Conservation (phyloP, 257 asterid species). For the Nicotiana otophora region DNA sequence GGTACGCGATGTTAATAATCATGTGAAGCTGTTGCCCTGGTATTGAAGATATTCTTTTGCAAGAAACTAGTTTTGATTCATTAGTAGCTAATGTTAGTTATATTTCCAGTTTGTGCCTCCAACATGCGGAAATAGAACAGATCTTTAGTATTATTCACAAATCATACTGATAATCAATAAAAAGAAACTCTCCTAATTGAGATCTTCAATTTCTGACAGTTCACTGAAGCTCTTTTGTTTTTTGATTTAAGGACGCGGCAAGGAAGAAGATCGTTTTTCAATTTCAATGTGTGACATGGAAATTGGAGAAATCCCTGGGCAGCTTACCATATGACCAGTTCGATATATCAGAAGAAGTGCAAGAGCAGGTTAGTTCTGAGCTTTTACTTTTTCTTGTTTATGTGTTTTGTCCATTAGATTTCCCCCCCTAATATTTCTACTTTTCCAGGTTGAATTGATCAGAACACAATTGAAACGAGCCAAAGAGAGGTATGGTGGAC, state of each 20-base stretch:
- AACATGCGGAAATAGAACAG: too few relatives aligned
- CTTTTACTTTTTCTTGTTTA: slow-evolving; percentile 12
- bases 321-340: slow-evolving; percentile 57
- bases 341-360: slow-evolving; percentile 90
- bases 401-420: background rate
- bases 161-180: background rate
- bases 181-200: background rate
- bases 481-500: slow-evolving; percentile 75
- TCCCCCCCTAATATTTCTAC: background rate
- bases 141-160: too few relatives aligned
- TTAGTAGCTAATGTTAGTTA: too few relatives aligned
- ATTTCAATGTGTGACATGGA: slow-evolving; percentile 89
- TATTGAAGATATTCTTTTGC: too few relatives aligned
- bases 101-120: too few relatives aligned
- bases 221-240: background rate
- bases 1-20: too few relatives aligned
- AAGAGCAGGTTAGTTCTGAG: slow-evolving; percentile 64
- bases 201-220: background rate
- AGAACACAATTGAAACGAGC: slow-evolving; percentile 83
- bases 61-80: too few relatives aligned
- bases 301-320: slow-evolving; percentile 66
- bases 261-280: slow-evolving; percentile 61
- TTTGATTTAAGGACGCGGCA: slow-evolving; percentile 55
- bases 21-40: too few relatives aligned
- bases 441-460: slow-evolving; percentile 54